Evolutionary conservation across 257 asterid genomes (phyloP), one percentile per base, ranked within the genome.

Genomic region (Solanum chmielewskii): DNA sequence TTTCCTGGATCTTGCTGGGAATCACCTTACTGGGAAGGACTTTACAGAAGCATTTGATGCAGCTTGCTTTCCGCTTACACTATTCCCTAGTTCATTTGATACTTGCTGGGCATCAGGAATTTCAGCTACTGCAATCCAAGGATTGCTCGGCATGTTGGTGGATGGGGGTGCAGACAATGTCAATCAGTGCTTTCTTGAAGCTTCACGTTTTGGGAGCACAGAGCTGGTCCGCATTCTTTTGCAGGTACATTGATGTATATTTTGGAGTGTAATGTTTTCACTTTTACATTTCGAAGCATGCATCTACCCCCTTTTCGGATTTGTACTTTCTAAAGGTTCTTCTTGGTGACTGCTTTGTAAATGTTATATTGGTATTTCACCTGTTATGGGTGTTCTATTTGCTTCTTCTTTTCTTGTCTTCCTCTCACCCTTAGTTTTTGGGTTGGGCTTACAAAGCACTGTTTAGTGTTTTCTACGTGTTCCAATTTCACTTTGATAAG

Each of bases 101-200:
- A 98, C 98, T 88, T 98, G 98, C 60, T 96, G 99, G 99, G 98
- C 99, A 41, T 94, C 99, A 62, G 97, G 99, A 89, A 92, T 95
- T 91, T 95, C 99, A 85, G 98, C 99, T 86, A 93, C 96, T 86
- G 96, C 97, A 76, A 92, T 97, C 86, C 98, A 97, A 88, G 99
- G 99, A 59, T 89, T 97, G 91, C 91, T 97, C 88, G 92, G 98
- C 87, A 95, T 97, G 98, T 92, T 97, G 89, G 99, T 96, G 66
- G 99, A 97, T 89, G 99, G 99, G 7, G 99, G 99, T 52, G 99
- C 99, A 7, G 99, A 97, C 90, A 97, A 97, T 90, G 99, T 97
- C 77, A 97, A 96, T 89, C 99, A 97, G 86, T 96, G 99, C 88
- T 97, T 97, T 91, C 96, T 97, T 86, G 99, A 97, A 93, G 99